phyloP scores from a whole-genome alignment of 306 rosid species.

The Citrullus mucosospermus region DNA sequence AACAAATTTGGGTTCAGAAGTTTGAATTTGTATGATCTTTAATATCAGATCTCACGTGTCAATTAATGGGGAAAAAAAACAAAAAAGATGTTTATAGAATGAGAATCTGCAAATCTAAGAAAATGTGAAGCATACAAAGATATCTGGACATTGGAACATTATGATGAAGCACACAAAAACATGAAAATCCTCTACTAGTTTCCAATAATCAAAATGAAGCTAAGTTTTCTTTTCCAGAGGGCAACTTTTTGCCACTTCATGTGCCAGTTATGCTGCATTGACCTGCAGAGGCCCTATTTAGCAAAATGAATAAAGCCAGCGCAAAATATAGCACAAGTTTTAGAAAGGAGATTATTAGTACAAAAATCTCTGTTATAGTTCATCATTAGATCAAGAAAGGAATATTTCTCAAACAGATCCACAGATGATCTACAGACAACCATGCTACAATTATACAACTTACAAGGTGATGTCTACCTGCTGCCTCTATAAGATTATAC shows the following conservation, averaged over 20 bases:
- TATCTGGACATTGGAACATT: not conserved
- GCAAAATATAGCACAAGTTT: not conserved
- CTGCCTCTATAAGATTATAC: conserved; percentile 11
- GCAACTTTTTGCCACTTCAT: not conserved
- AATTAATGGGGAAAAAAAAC: too few species aligned
- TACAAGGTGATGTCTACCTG: not conserved
- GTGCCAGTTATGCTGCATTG: not conserved
- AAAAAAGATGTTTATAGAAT: too few species aligned
- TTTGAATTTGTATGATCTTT: too few species aligned
- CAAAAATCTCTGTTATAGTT: conserved; percentile 1
- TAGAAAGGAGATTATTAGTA: not conserved
- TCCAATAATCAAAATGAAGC: not conserved
- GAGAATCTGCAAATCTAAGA: too few species aligned
- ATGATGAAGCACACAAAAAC: not conserved
- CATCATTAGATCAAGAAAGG: not conserved
- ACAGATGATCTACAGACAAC: conserved; percentile 6
- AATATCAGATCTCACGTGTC: too few species aligned
- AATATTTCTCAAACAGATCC: not conserved
- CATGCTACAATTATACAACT: not conserved
- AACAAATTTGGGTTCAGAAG: too few species aligned
- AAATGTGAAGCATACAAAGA: too few species aligned
- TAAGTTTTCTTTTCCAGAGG: not conserved
- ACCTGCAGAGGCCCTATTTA: not conserved
- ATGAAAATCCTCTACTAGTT: not conserved
- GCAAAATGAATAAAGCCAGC: not conserved